phyloP scores from a whole-genome alignment of 371 early-diverging fungal species.

The Mucor racemosus region DNA sequence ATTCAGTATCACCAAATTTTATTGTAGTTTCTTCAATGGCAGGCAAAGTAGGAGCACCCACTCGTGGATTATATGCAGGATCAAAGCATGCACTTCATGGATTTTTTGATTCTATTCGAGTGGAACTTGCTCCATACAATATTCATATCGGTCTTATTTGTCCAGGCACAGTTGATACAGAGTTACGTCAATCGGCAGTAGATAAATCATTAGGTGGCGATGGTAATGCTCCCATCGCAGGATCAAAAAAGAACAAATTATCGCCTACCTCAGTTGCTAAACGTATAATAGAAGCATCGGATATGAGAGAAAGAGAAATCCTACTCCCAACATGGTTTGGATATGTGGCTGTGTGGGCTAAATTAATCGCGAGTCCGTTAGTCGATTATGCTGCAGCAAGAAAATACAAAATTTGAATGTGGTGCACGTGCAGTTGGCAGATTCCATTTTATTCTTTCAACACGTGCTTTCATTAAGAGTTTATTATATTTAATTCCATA shows the following conservation, averaged over 20 bases:
- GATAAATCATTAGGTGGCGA: slow-evolving; percentile 43
- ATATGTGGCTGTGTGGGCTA: slow-evolving; percentile 53
- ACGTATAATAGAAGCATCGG: slow-evolving; percentile 67
- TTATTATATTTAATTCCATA: neutral
- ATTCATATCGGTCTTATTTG: slow-evolving; percentile 73
- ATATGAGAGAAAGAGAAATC: slow-evolving; percentile 59
- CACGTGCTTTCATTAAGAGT: slow-evolving; percentile 10
- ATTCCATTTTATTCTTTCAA: neutral
- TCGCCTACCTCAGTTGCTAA: slow-evolving; percentile 62
- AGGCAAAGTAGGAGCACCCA: slow-evolving; percentile 81
- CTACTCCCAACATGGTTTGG: slow-evolving; percentile 70
- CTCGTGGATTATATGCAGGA: slow-evolving; percentile 80
- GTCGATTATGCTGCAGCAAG: slow-evolving; percentile 68
- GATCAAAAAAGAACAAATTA: slow-evolving; percentile 68
- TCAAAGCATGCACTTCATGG: slow-evolving; percentile 87
- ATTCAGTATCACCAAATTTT: slow-evolving; percentile 60
- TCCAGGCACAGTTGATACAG: slow-evolving; percentile 82
- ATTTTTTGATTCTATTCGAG: slow-evolving; percentile 83
- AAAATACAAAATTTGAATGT: slow-evolving; percentile 35
- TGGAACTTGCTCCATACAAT: slow-evolving; percentile 66
- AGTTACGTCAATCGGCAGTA: slow-evolving; percentile 72
- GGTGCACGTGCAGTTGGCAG: slow-evolving; percentile 5
- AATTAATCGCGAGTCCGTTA: slow-evolving; percentile 62
- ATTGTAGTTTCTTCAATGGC: slow-evolving; percentile 85
- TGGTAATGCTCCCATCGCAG: slow-evolving; percentile 32